Percentiles rank a stretch among this genome's conserved stretches.
Evolutionary conservation across 176 grass and related monocot species (phyloP).

Genomic region (Puccinellia tenuiflora): DNA sequence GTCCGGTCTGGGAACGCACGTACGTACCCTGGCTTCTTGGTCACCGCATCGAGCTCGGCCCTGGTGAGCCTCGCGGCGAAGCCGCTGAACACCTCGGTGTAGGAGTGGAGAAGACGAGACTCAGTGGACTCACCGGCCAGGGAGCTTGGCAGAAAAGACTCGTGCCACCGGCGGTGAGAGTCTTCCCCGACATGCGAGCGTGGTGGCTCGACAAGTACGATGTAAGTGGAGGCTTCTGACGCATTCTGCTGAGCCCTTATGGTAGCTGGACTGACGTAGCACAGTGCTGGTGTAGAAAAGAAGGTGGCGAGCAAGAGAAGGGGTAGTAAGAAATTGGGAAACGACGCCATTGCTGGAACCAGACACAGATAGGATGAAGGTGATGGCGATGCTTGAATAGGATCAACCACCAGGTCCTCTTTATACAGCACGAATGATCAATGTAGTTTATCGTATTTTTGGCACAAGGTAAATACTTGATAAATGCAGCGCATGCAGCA

Average conservation of each 20-base stretch:
- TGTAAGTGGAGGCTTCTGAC: background rate
- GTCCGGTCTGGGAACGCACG: constrained; percentile 6
- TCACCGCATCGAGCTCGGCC: constrained; percentile 12
- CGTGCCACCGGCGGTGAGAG: constrained; percentile 20
- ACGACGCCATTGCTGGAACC: background rate
- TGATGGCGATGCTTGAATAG: background rate
- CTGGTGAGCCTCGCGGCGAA: constrained; percentile 34
- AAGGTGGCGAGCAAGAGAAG: background rate
- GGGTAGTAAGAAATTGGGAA: background rate
- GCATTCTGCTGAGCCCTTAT: background rate
- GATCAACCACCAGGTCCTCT: background rate
- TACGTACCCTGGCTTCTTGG: constrained; percentile 17
- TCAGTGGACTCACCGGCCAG: background rate
- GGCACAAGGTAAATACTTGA: background rate
- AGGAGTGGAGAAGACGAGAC: constrained; percentile 37
- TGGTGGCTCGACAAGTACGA: constrained; percentile 18
- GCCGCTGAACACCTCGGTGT: constrained; percentile 27
- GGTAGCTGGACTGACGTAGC: background rate
- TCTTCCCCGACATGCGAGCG: background rate
- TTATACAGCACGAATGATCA: background rate
- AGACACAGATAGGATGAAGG: background rate
- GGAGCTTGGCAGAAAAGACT: constrained; percentile 28
- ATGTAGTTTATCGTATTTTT: background rate
- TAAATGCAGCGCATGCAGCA: background rate
- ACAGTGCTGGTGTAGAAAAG: background rate